Evolutionary conservation across 305 asterid genomes (phyloP).

Genomic region (Solanum chacoense): DNA sequence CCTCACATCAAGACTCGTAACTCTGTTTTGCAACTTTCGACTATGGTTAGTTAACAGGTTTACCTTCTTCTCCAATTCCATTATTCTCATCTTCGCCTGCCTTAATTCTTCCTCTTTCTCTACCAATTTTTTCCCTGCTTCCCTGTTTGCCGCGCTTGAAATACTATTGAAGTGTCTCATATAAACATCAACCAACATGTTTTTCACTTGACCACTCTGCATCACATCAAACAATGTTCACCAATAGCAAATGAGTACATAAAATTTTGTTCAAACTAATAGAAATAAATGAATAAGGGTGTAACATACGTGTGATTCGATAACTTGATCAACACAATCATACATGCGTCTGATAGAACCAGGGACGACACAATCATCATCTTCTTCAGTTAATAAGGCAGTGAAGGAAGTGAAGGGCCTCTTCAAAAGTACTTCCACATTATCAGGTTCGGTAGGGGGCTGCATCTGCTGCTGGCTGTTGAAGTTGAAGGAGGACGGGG

Average conservation of each 20-base stretch:
- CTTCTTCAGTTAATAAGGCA: constrained; percentile 19
- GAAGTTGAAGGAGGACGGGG: not conserved
- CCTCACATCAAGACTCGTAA: not conserved
- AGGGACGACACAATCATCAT: not conserved
- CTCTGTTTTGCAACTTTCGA: not conserved
- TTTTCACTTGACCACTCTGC: not conserved
- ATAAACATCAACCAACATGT: not conserved
- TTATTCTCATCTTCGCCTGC: not conserved
- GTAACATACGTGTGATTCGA: not conserved
- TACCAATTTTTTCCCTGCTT: constrained; percentile 15
- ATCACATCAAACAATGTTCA: not conserved
- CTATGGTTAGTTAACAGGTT: not conserved
- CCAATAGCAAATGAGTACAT: not conserved
- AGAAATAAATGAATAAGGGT: not conserved
- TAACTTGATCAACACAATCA: not conserved
- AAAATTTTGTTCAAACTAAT: not conserved
- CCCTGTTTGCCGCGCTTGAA: constrained; percentile 11
- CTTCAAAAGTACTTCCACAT: not conserved
- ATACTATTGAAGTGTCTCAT: not conserved
- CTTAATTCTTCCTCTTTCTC: constrained; percentile 13
- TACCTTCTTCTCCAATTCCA: constrained; percentile 4
- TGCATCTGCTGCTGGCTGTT: not conserved
- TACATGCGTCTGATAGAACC: constrained; percentile 7
- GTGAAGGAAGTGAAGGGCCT: constrained; percentile 19
- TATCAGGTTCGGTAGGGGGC: not conserved